phyloP scores from a whole-genome alignment of 768 basidiomycete species.

The Rhodotorula taiwanensis region DNA sequence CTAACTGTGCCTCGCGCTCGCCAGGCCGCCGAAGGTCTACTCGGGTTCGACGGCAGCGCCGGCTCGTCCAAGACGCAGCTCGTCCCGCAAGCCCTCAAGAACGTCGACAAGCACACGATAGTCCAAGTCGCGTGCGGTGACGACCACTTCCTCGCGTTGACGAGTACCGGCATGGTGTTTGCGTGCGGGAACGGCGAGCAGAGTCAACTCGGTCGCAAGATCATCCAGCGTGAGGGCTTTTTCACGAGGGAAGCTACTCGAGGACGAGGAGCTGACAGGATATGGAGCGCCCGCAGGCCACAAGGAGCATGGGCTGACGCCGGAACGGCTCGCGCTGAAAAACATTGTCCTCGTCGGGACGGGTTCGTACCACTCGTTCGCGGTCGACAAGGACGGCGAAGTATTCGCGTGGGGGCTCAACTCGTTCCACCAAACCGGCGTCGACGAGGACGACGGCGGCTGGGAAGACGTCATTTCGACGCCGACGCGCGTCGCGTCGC shows the following conservation, averaged over 20 bases:
- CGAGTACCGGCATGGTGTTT: conserved; percentile 77
- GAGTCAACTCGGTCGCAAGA: conserved; percentile 81
- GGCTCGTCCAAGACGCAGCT: conserved; percentile 63
- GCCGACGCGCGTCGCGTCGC: conserved; percentile 50
- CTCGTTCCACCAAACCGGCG: conserved; percentile 63
- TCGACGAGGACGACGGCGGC: conserved; percentile 46
- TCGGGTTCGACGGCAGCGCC: conserved; percentile 61
- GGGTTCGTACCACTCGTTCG: conserved; percentile 81
- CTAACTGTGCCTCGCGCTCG: too few species aligned
- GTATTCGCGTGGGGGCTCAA: conserved; percentile 98
- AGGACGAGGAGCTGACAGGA: background rate
- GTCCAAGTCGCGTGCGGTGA: conserved; percentile 69
- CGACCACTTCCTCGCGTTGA: conserved; percentile 84
- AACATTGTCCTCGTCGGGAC: conserved; percentile 67
- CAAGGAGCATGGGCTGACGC: conserved; percentile 79
- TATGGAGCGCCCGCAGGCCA: conserved; percentile 50
- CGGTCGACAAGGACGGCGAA: conserved; percentile 70
- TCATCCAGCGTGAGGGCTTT: conserved; percentile 51
- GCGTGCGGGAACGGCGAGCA: conserved; percentile 88
- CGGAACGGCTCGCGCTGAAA: conserved; percentile 76
- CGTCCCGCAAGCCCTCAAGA: conserved; percentile 47
- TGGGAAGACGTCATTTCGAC: conserved; percentile 49
- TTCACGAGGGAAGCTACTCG: background rate
- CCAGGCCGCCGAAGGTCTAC: conserved; percentile 59
- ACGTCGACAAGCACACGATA: conserved; percentile 50